Percentiles rank a stretch among this genome's conserved stretches.
Evolutionary conservation across 352 stramenopile species (phyloP).

Genomic region (Pythium scleroteichum): DNA sequence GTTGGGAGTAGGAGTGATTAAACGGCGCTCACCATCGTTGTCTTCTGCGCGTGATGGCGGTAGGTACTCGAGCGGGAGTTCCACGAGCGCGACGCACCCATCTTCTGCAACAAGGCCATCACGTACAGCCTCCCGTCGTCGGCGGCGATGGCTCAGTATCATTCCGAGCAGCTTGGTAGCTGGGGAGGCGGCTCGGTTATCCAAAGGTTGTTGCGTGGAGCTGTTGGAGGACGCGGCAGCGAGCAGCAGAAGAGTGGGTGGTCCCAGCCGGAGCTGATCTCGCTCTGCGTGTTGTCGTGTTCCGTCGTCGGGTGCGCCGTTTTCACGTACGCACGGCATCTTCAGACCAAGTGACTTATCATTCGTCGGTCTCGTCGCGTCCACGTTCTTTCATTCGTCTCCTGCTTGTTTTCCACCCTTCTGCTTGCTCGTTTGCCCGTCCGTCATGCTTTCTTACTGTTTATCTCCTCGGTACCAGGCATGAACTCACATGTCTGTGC

Average conservation of each 20-base stretch:
- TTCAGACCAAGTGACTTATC: conserved; percentile 26
- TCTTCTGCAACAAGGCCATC: conserved; percentile 39
- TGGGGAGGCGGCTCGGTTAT: conserved; percentile 14
- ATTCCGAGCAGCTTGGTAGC: background rate
- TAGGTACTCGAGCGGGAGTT: conserved; percentile 45
- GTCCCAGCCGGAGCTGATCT: conserved; percentile 48
- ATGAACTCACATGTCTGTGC: conserved; percentile 3
- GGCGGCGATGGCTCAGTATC: background rate
- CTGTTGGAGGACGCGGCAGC: conserved; percentile 15
- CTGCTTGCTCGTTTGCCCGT: conserved; percentile 11
- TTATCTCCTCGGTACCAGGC: background rate
- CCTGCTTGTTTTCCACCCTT: conserved; percentile 1
- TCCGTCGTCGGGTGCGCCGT: conserved; percentile 46
- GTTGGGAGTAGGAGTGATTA: background rate
- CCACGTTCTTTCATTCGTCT: no score
- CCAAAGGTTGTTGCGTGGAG: conserved; percentile 32
- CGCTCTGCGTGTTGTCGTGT: conserved; percentile 57
- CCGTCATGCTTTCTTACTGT: conserved; percentile 11
- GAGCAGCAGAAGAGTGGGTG: conserved; percentile 38
- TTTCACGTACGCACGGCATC: conserved; percentile 28
- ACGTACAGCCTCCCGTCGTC: conserved; percentile 26
- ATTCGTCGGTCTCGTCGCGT: conserved; percentile 1
- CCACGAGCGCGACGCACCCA: conserved; percentile 41
- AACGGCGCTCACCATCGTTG: background rate
- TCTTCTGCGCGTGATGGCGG: background rate